phyloP scores from a whole-genome alignment of 768 basidiomycete species.

The Suillus paluster region DNA sequence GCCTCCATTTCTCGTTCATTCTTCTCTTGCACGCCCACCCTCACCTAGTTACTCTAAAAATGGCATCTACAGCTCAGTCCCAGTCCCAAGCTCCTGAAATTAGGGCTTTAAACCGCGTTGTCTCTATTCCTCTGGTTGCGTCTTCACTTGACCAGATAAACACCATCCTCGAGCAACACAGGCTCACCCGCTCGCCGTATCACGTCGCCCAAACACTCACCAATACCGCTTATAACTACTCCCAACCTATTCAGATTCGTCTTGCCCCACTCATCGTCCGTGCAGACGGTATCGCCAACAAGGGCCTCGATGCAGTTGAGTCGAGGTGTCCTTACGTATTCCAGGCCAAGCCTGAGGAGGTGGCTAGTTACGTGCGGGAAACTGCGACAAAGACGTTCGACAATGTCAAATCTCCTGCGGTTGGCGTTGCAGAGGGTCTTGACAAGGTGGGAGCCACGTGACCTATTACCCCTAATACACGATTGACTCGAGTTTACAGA shows the following conservation, averaged over 20 bases:
- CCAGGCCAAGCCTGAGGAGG: constrained; percentile 72
- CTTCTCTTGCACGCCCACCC: constrained; percentile 1
- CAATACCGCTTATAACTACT: constrained; percentile 58
- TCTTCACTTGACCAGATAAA: constrained; percentile 66
- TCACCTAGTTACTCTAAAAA: constrained; percentile 17
- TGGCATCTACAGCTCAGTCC: constrained; percentile 41
- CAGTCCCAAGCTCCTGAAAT: constrained; percentile 50
- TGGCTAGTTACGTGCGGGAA: constrained; percentile 61
- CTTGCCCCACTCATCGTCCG: constrained; percentile 68
- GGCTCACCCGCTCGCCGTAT: constrained; percentile 68
- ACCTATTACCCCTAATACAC: constrained; percentile 15
- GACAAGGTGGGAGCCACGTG: constrained; percentile 62
- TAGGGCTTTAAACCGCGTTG: constrained; percentile 64
- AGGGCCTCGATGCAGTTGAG: constrained; percentile 75
- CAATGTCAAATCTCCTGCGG: constrained; percentile 66
- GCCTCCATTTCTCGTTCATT: not conserved
- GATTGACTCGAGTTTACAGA: constrained; percentile 39
- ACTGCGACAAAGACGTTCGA: constrained; percentile 68
- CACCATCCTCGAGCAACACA: constrained; percentile 58
- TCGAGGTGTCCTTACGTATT: constrained; percentile 78
- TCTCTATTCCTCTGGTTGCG: constrained; percentile 74
- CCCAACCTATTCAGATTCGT: constrained; percentile 67
- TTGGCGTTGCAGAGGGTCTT: constrained; percentile 64
- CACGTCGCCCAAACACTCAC: constrained; percentile 66
- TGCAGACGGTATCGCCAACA: constrained; percentile 72